Evolutionary conservation across 495 filamentous ascomycete genomes (phyloP).

Genomic region (Penicillium desertorum): DNA sequence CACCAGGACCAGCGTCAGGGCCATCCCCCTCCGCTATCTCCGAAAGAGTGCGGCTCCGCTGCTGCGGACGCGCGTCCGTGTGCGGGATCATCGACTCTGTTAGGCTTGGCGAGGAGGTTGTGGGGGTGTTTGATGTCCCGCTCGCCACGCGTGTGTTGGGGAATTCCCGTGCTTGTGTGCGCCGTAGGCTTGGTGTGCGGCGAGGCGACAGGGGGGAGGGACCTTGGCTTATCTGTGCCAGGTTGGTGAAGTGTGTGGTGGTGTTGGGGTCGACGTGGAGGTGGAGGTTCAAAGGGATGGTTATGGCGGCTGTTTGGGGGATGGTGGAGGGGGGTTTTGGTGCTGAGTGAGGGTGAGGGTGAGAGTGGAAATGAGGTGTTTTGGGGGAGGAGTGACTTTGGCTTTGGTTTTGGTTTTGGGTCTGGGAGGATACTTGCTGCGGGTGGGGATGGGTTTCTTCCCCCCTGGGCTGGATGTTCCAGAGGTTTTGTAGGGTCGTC

Average conservation of each 20-base stretch:
- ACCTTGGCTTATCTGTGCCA: neutral
- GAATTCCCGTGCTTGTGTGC: neutral
- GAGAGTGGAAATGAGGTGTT: too few relatives aligned
- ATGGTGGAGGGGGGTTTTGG: neutral
- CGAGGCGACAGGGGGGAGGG: neutral
- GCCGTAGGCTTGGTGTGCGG: neutral
- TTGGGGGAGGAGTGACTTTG: too few relatives aligned
- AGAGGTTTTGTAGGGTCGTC: slow-evolving; percentile 4
- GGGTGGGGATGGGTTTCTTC: neutral
- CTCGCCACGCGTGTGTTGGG: neutral
- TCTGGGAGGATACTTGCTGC: neutral
- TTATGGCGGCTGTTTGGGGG: neutral
- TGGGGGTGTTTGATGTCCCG: neutral
- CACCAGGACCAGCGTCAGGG: neutral
- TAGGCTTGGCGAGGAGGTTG: neutral
- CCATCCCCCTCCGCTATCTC: neutral
- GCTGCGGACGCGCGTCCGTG: neutral
- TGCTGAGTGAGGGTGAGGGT: neutral
- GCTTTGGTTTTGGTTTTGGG: neutral
- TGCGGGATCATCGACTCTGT: neutral
- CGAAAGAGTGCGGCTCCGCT: neutral
- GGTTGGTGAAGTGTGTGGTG: neutral
- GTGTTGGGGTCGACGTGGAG: neutral
- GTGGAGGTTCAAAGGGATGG: neutral
- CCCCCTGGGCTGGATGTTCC: neutral